Evolutionary conservation across 2,329 filamentous ascomycete genomes (phyloP).

Genomic region (Helotiales sp.): DNA sequence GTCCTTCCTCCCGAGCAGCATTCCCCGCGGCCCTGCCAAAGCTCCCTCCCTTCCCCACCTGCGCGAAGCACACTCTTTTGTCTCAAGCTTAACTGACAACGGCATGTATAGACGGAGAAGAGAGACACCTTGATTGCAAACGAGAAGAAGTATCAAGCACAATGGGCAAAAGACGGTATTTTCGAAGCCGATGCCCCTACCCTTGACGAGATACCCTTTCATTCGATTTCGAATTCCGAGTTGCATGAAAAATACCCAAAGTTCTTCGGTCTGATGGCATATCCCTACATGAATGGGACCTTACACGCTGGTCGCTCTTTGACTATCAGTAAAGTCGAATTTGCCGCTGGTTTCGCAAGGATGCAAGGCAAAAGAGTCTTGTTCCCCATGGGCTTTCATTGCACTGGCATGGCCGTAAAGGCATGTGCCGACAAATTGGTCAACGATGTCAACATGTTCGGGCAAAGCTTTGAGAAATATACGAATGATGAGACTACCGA

Average conservation of each 20-base stretch:
- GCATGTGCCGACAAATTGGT: conserved; percentile 94
- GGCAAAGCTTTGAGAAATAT: conserved; percentile 80
- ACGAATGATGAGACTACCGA: conserved; percentile 58
- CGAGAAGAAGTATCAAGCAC: conserved; percentile 89
- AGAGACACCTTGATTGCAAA: conserved; percentile 76
- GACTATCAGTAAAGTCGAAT: conserved; percentile 90
- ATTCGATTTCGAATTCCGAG: conserved; percentile 71
- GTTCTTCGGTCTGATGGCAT: conserved; percentile 81
- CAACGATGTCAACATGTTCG: conserved; percentile 86
- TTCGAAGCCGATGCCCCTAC: conserved; percentile 88
- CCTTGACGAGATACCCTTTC: conserved; percentile 72
- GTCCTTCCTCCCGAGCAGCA: too few relatives aligned
- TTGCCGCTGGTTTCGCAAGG: conserved; percentile 79
- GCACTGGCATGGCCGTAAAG: conserved; percentile 97
- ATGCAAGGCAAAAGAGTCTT: conserved; percentile 88
- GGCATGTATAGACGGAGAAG: conserved; percentile 92
- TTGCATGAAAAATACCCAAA: conserved; percentile 82
- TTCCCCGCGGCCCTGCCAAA: too few relatives aligned
- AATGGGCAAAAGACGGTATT: conserved; percentile 75
- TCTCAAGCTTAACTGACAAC: too few relatives aligned
- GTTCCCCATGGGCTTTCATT: conserved; percentile 93
- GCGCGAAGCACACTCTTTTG: too few relatives aligned
- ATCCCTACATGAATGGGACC: conserved; percentile 83
- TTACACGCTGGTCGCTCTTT: conserved; percentile 92
- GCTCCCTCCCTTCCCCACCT: too few relatives aligned